Percentiles rank a stretch among this genome's conserved stretches.
Conservation (phyloP, 768 basidiomycete genomes). For the Brasilioporus rufonigricans region DNA sequence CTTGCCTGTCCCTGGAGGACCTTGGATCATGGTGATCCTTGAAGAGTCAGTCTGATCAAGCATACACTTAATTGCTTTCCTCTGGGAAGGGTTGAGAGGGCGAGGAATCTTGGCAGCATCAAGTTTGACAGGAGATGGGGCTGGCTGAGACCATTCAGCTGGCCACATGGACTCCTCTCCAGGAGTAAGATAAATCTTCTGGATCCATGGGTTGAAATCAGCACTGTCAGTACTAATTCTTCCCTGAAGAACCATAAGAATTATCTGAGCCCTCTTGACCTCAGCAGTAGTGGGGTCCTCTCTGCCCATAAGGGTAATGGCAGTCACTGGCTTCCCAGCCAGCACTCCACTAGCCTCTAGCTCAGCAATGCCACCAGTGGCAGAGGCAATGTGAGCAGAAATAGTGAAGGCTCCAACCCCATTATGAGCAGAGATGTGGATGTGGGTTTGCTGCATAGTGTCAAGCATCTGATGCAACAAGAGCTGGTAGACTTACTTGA, state of each 20-base stretch:
- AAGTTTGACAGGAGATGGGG: slow-evolving; percentile 17
- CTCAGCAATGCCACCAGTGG: slow-evolving; percentile 16
- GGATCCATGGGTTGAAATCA: slow-evolving; percentile 38
- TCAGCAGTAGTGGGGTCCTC: slow-evolving; percentile 62
- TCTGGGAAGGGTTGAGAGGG: slow-evolving; percentile 41
- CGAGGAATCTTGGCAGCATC: slow-evolving; percentile 15
- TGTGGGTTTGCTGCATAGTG: slow-evolving; percentile 13
- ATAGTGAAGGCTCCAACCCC: slow-evolving; percentile 25
- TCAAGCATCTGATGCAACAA: not conserved
- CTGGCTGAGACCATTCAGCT: slow-evolving; percentile 27
- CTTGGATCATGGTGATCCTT: slow-evolving; percentile 40
- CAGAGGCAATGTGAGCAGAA: slow-evolving; percentile 14
- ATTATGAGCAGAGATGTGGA: slow-evolving; percentile 22
- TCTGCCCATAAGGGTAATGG: slow-evolving; percentile 50
- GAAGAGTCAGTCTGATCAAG: slow-evolving; percentile 33
- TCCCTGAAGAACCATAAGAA: slow-evolving; percentile 39
- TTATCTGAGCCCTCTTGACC: slow-evolving; percentile 31
- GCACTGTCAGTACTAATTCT: slow-evolving; percentile 19
- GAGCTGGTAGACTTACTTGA: slow-evolving; percentile 34
- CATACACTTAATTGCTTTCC: slow-evolving; percentile 36
- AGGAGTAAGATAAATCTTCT: slow-evolving; percentile 33
- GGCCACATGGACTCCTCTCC: slow-evolving; percentile 37
- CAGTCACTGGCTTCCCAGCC: slow-evolving; percentile 29
- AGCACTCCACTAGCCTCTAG: slow-evolving; percentile 25
- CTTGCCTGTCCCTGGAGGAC: slow-evolving; percentile 71